These are phyloP conservation scores for Mollisia scopiformis DNA, from an alignment of 2,329 filamentous ascomycete species.

Conservation along the genomic window DNA sequence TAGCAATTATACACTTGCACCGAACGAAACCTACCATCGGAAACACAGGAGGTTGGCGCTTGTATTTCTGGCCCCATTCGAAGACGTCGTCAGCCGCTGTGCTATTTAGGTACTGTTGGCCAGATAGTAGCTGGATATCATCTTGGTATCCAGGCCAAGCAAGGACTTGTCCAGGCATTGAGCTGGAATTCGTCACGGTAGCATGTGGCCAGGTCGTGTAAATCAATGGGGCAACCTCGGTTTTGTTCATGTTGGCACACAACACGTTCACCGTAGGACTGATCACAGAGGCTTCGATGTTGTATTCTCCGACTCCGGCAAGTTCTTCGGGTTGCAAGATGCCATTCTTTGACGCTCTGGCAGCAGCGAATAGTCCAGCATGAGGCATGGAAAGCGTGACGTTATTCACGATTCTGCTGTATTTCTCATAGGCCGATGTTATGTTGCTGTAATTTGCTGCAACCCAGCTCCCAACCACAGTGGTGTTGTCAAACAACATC, in stretches of 20 bases:
- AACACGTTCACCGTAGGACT: conserved; percentile 73
- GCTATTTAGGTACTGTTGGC: conserved; percentile 50
- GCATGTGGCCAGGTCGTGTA: conserved; percentile 62
- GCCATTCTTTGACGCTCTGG: conserved; percentile 59
- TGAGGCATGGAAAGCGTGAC: conserved; percentile 80
- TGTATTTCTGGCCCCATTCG: conserved; percentile 59
- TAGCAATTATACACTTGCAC: no score
- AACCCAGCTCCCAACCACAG: conserved; percentile 71
- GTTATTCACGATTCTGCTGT: conserved; percentile 70
- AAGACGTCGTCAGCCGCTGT: conserved; percentile 73
- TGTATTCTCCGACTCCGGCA: conserved; percentile 69
- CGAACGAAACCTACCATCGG: conserved; percentile 39
- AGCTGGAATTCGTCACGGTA: conserved; percentile 37
- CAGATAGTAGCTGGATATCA: conserved; percentile 40
- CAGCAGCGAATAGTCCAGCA: conserved; percentile 65
- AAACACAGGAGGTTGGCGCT: conserved; percentile 56
- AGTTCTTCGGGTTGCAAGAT: conserved; percentile 72
- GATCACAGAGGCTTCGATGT: conserved; percentile 67
- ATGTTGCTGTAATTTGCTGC: conserved; percentile 57
- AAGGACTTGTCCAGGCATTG: conserved; percentile 37
- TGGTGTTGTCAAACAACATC: conserved; percentile 73
- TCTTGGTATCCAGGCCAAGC: conserved; percentile 42
- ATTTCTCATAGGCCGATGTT: conserved; percentile 48
- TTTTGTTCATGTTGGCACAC: conserved; percentile 65
- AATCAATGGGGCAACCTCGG: conserved; percentile 66